Percentiles rank a stretch among this genome's conserved stretches.
Evolutionary conservation across 768 basidiomycete genomes (phyloP).

Genomic region (Lenzites betulinus): DNA sequence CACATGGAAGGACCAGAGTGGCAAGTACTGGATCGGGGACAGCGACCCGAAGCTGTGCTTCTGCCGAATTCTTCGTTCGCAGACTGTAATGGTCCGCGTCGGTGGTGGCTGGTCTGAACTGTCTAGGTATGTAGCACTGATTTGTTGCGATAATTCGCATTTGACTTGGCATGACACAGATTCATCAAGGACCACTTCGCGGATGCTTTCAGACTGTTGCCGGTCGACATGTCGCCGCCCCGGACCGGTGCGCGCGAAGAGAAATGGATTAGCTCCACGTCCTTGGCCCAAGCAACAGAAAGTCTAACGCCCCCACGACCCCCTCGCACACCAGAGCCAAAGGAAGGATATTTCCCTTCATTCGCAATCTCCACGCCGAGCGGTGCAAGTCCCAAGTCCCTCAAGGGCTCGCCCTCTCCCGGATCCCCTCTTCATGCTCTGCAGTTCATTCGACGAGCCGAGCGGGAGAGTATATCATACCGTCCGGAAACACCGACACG

Average conservation of each 20-base stretch:
- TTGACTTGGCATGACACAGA: constrained; percentile 39
- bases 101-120: constrained; percentile 95
- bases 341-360: constrained; percentile 56
- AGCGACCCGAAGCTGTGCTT: constrained; percentile 89
- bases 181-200: constrained; percentile 89
- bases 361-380: constrained; percentile 59
- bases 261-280: constrained; percentile 83
- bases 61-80: constrained; percentile 86
- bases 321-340: constrained; percentile 73
- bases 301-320: constrained; percentile 37
- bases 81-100: constrained; percentile 95
- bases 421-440: constrained; percentile 67
- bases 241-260: constrained; percentile 54
- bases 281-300: constrained; percentile 60
- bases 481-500: constrained; percentile 72
- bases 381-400: constrained; percentile 47
- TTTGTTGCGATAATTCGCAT: neutral
- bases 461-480: constrained; percentile 51
- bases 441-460: constrained; percentile 84
- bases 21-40: constrained; percentile 96
- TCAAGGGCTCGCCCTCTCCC: constrained; percentile 56
- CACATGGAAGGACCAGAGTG: constrained; percentile 90
- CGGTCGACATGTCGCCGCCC: constrained; percentile 61
- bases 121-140: constrained; percentile 63
- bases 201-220: constrained; percentile 73